Evolutionary conservation across 129 eudicot species (phyloP), one percentile per base, ranked within the genome.

Genomic region (Flaveria trinervia): DNA sequence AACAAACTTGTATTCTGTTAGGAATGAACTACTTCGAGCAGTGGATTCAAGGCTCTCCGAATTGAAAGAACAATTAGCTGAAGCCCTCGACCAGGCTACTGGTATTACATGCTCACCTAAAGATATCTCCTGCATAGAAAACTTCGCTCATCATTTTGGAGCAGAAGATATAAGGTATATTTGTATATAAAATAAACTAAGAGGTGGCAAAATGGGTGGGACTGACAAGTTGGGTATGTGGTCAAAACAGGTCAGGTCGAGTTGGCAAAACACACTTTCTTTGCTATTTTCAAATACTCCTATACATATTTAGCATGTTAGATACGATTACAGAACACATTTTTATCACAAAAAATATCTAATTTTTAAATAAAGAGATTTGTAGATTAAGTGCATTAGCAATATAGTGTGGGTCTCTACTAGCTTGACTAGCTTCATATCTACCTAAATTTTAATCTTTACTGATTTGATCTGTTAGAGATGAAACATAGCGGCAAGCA

Each of bases 21-120:
- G 99, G 86, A 88, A 95, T 74, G 99, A 91, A 77, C 79, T 95
- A 75, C 78, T 95, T 73, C 94, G 88, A 73, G 94, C 95, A 64
- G 84, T 95, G 79, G 96, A 91, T 86, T 75, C 89, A 78, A 89
- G 99, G 86, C 88, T 95, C 44, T 76, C 81, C 7, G 92, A 90
- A 25, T 71, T 95, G 73, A 83, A 84, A 68, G 96, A 75, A 25
- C 90, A 95, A 72, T 55, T 95, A 61, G 70, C 81, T 44, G 64
- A 78, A 66, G 86, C 97, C 68, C 84, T 91, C 68, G 80, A 81
- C 83, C 80, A 68, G 77, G 92, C 97, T 78, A 80, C 86, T 76
- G 88, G 86, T 67, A 61, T 82, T 49, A 72, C 49, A 46, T 81
- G 87, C 76, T 91, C 95, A 9, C 55, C 79, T 49, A 81, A 83